A percentile compares a stretch with the other conserved stretches of the same genome.
phyloP scores from a whole-genome alignment of 495 filamentous ascomycete genomes.

The Cudoniella acicularis region DNA sequence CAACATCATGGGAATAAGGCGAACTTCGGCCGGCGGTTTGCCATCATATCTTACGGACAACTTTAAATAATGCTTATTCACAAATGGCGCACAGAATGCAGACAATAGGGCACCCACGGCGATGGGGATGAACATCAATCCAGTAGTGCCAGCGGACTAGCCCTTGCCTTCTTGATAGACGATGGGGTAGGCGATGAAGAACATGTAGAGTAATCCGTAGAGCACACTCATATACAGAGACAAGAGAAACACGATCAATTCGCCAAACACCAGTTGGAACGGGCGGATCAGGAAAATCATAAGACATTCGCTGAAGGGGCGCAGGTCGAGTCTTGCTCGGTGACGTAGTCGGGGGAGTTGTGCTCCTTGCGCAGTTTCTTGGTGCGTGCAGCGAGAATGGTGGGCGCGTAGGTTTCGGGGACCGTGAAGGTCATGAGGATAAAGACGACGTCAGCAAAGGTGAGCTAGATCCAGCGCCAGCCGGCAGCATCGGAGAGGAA shows the following conservation, averaged over 20 bases:
- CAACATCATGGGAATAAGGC: slow-evolving; percentile 82
- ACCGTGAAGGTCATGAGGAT: slow-evolving; percentile 75
- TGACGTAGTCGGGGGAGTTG: slow-evolving; percentile 59
- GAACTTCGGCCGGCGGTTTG: slow-evolving; percentile 68
- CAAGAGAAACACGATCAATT: slow-evolving; percentile 76
- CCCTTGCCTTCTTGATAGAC: slow-evolving; percentile 74
- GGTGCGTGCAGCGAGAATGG: slow-evolving; percentile 61
- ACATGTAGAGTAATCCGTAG: slow-evolving; percentile 58
- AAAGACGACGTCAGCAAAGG: slow-evolving; percentile 62
- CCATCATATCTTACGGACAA: slow-evolving; percentile 55
- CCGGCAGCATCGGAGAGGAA: slow-evolving; percentile 63
- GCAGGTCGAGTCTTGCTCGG: slow-evolving; percentile 70
- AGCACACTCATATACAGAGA: slow-evolving; percentile 55
- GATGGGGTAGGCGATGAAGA: slow-evolving; percentile 72
- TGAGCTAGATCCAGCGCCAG: slow-evolving; percentile 81
- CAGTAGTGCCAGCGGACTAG: slow-evolving; percentile 64
- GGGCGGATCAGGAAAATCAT: slow-evolving; percentile 68
- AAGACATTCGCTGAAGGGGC: slow-evolving; percentile 59
- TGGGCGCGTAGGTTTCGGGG: slow-evolving; percentile 76
- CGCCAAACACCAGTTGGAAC: slow-evolving; percentile 74
- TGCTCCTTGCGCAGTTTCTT: slow-evolving; percentile 63
- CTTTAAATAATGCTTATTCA: slow-evolving; percentile 74
- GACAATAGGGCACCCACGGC: slow-evolving; percentile 64
- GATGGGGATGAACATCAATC: slow-evolving; percentile 78
- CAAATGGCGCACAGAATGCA: slow-evolving; percentile 63